A percentile compares a stretch with the other conserved stretches of the same genome.
Evolutionary conservation across 441 rosid genomes (phyloP).

Genomic region (Gossypium schwendimanii): DNA sequence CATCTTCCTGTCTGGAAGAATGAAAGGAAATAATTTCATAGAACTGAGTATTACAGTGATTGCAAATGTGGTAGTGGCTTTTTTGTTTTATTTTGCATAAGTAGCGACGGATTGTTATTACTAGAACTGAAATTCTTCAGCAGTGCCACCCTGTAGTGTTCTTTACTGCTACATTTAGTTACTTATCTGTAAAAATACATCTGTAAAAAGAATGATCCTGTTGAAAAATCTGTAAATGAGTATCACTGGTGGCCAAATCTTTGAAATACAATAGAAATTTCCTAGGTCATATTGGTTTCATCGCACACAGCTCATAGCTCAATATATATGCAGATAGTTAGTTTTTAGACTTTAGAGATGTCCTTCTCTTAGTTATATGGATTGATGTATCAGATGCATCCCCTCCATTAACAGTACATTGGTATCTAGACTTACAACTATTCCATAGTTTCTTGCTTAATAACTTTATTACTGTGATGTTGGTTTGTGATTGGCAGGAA

Average conservation of each 20-base stretch:
- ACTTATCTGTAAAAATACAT: background rate
- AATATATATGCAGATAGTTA: background rate
- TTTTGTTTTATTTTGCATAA: background rate
- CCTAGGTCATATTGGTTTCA: background rate
- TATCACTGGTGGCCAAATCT: background rate
- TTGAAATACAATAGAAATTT: background rate
- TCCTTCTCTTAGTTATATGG: background rate
- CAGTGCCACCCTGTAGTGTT: background rate
- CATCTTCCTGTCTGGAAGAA: background rate
- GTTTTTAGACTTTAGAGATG: background rate
- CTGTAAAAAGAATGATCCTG: background rate
- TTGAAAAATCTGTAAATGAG: background rate
- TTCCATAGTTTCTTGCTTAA: conserved; percentile 3
- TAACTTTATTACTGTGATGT: conserved; percentile 17
- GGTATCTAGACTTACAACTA: background rate
- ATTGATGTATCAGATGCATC: background rate
- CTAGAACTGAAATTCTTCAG: background rate
- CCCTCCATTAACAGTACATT: background rate
- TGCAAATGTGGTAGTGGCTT: background rate
- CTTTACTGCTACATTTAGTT: background rate
- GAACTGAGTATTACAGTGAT: background rate
- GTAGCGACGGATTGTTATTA: background rate
- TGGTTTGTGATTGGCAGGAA: conserved; percentile 46
- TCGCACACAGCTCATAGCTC: background rate
- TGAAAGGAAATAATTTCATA: background rate